These are phyloP conservation scores for Dendrobium officinale DNA, from an alignment of 106 monocot species.

Conservation along the genomic window DNA sequence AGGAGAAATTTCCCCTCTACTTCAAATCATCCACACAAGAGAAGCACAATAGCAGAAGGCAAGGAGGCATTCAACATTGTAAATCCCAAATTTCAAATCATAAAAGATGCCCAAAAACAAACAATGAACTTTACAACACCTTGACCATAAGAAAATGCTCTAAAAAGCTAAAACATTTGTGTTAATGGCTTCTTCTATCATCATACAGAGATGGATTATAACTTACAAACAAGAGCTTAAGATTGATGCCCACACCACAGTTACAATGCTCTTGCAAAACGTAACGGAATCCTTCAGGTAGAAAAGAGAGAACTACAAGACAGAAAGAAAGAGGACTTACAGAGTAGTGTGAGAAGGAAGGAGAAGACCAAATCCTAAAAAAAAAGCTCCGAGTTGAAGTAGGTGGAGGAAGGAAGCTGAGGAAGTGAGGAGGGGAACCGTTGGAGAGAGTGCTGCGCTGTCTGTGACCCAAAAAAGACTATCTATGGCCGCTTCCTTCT, in stretches of 20 bases:
- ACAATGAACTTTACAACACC: neutral
- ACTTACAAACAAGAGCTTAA: neutral
- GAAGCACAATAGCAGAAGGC: neutral
- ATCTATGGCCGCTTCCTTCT: neutral
- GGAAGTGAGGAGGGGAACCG: neutral
- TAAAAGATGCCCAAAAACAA: neutral
- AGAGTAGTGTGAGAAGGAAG: neutral
- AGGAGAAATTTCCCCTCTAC: neutral
- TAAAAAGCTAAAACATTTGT: neutral
- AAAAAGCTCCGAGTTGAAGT: neutral
- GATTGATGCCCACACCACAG: neutral
- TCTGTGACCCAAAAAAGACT: neutral
- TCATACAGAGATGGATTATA: neutral
- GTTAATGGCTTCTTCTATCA: neutral
- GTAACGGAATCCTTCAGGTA: neutral
- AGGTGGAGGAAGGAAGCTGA: neutral
- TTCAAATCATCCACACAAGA: neutral
- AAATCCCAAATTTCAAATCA: neutral
- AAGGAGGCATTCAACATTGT: neutral
- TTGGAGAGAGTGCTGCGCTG: neutral
- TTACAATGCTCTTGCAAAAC: neutral
- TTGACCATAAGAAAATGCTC: neutral
- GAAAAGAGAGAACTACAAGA: neutral
- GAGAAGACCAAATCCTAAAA: neutral
- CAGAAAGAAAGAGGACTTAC: neutral